Conservation (phyloP, 306 rosid species). For the Castanopsis chinensis region DNA sequence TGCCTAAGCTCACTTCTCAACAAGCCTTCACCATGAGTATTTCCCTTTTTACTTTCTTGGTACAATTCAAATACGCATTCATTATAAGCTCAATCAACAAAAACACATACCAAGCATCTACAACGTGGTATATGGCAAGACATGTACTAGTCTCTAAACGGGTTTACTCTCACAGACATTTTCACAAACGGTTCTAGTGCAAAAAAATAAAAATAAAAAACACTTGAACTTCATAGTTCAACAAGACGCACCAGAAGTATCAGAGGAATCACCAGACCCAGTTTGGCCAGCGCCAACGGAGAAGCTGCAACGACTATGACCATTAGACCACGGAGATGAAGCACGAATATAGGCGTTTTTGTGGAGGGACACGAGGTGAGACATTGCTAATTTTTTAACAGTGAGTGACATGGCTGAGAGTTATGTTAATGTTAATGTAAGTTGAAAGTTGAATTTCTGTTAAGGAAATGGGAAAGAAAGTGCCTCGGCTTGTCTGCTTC, state of each 20-base stretch:
- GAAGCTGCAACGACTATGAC: not conserved
- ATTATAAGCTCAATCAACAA: not conserved
- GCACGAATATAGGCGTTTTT: conserved; percentile 4
- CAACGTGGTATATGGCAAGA: not conserved
- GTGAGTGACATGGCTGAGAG: conserved; percentile 17
- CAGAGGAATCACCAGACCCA: not conserved
- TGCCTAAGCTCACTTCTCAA: not conserved
- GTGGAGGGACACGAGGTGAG: conserved; percentile 9
- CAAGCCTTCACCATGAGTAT: not conserved
- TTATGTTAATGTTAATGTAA: too few species aligned
- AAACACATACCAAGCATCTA: not conserved
- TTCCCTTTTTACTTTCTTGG: not conserved
- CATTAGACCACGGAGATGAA: conserved; percentile 1
- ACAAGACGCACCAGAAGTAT: not conserved
- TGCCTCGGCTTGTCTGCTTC: not conserved
- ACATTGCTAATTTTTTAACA: conserved; percentile 34
- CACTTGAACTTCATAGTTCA: not conserved
- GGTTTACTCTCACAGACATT: conserved; percentile 1
- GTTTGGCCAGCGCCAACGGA: not conserved
- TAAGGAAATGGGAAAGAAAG: not conserved
- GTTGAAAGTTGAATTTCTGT: not conserved
- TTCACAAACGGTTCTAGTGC: conserved; percentile 16
- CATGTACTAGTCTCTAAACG: not conserved
- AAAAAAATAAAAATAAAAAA: not conserved
- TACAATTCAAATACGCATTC: too few species aligned